Base-by-base conservation (phyloP, 129 eudicot species). In the Pulicaria dysenterica region DNA sequence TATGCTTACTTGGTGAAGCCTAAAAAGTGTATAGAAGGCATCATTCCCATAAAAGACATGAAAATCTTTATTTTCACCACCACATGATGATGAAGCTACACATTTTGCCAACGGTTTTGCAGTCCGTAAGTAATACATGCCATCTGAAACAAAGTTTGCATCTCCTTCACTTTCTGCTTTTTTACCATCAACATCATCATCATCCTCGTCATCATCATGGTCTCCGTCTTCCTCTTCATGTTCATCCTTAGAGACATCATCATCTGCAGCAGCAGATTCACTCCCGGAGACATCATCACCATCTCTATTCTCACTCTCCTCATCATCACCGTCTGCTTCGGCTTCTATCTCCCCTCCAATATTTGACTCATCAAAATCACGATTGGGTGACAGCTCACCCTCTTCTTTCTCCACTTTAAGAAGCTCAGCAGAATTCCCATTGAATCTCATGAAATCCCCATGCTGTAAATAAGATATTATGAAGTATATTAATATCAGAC, bases 121-220 rank as follows among this genome's bases (percentile, higher is more conserved):
- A 3, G 83, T 84, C 72, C 79, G 58, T 63, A 82, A 62, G 77
- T 77, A 80, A 13, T 75, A 68, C 49, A 76, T 49, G 46, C 88
- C 90, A 56, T 86, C 94, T 15, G 84, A 85, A 51, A 36, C 75
- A 62, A 60, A 78, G 55, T 78, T 82, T 42, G 65, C 94, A 57
- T 90, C 99, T 41, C 97, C 89, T 88, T 90, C 99, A 77, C 97
- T 94, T 85, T 94, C 99, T 12, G 80, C 93, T 83, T 90, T 94
- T 83, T 90, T 94, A 75, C 88, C 89, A 15, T 67, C 73, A 4
- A 36, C 50, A 72, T 89, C 98, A 67, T 89, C 95, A 17, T 88
- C 98, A 72, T 89, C 98, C 64, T 89, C 95, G n/a, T 88, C 98
- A 70, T 90, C 92, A 15, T 58, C 64, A 60, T 62, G 83, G 45